phyloP scores from a whole-genome alignment of 1,139 yeast species.

The Geotrichum klebahnii region DNA sequence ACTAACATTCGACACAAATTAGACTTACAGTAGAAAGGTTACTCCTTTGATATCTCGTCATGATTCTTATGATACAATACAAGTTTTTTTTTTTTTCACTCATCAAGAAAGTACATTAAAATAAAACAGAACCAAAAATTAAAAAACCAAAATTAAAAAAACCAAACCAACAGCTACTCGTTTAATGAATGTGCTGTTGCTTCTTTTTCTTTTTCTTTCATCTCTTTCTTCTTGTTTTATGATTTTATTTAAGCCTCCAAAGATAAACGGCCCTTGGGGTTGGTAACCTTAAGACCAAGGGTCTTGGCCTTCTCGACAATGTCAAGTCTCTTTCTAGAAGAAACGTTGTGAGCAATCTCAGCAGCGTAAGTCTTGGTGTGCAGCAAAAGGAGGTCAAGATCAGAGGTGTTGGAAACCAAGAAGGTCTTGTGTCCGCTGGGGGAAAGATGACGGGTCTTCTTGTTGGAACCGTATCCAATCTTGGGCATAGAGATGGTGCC shows the following conservation, averaged over 20 bases:
- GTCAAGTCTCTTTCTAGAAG: slow-evolving; percentile 97
- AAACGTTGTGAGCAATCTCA: slow-evolving; percentile 97
- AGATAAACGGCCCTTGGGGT: slow-evolving; percentile 98
- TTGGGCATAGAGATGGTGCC: slow-evolving; percentile 98
- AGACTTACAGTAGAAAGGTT: too few species aligned
- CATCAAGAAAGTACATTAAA: too few species aligned
- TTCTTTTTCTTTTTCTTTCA: too few species aligned
- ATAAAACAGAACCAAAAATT: too few species aligned
- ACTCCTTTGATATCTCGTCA: too few species aligned
- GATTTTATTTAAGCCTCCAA: slow-evolving; percentile 89
- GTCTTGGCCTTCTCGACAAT: slow-evolving; percentile 97
- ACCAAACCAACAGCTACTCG: too few species aligned
- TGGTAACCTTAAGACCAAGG: slow-evolving; percentile 97
- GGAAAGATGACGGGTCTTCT: slow-evolving; percentile 91
- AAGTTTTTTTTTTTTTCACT: too few species aligned
- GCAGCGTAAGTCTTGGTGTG: slow-evolving; percentile 99
- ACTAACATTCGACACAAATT: too few species aligned
- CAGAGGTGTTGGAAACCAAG: slow-evolving; percentile 87
- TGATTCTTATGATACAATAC: too few species aligned
- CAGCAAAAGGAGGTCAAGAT: slow-evolving; percentile 91
- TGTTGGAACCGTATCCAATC: slow-evolving; percentile 99
- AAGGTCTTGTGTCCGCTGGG: slow-evolving; percentile 98
- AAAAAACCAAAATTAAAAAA: too few species aligned
- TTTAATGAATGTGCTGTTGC: too few species aligned
- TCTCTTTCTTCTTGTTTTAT: too few species aligned